A percentile compares a stretch with the other conserved stretches of the same genome.
Conservation (phyloP, 139 green algal species). For the Coccomyxa sp. region DNA sequence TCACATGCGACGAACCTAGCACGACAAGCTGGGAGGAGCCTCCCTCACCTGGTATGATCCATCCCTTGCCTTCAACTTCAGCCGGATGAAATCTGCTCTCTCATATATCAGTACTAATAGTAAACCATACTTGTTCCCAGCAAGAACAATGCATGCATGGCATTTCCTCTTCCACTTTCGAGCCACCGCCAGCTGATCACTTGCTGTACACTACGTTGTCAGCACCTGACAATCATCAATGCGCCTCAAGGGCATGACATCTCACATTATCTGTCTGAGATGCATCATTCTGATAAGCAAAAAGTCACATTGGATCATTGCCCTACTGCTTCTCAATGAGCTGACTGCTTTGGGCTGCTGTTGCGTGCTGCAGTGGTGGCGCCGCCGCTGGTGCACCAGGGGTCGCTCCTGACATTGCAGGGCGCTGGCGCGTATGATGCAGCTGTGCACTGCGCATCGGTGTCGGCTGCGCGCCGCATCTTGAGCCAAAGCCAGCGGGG, state of each 20-base stretch:
- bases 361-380: background rate
- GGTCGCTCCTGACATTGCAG: constrained; percentile 75
- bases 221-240: no score
- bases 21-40: constrained; percentile 26
- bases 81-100: background rate
- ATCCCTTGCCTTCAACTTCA: background rate
- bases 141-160: no score
- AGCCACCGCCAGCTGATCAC: no score
- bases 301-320: no score
- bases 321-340: no score
- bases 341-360: background rate
- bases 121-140: no score
- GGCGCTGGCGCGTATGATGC: constrained; percentile 84
- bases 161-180: no score
- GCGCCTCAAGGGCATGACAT: no score
- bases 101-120: no score
- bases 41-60: background rate
- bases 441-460: constrained; percentile 81
- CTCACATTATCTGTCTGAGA: no score
- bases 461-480: constrained; percentile 75
- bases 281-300: no score
- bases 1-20: constrained; percentile 86
- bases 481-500: constrained; percentile 3
- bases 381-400: constrained; percentile 7
- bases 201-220: no score